These are phyloP conservation scores for Candida takata DNA, from an alignment of 805 yeast genomes.

Conservation along the genomic window DNA sequence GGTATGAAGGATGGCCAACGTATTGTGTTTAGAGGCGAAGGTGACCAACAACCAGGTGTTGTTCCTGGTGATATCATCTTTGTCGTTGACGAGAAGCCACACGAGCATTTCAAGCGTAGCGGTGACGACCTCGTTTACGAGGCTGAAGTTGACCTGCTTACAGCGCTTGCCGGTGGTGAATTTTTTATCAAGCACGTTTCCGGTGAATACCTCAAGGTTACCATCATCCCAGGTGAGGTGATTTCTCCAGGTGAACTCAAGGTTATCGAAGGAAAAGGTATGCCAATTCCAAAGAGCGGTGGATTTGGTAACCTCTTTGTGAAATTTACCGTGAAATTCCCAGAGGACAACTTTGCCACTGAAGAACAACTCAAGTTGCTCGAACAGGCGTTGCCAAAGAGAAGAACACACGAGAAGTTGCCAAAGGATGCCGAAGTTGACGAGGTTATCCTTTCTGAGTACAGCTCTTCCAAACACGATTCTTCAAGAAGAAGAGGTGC, in stretches of 20 bases:
- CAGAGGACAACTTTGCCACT: slow-evolving; percentile 59
- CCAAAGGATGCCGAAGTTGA: slow-evolving; percentile 76
- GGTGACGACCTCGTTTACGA: slow-evolving; percentile 82
- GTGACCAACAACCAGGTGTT: slow-evolving; percentile 93
- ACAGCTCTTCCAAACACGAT: slow-evolving; percentile 56
- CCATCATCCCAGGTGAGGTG: slow-evolving; percentile 86
- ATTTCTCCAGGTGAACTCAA: slow-evolving; percentile 77
- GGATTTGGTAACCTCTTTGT: slow-evolving; percentile 82
- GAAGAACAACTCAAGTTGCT: slow-evolving; percentile 70
- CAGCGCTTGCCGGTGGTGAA: slow-evolving; percentile 96
- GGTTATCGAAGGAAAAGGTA: slow-evolving; percentile 89
- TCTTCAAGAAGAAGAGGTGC: slow-evolving; percentile 30
- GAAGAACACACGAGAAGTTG: slow-evolving; percentile 41
- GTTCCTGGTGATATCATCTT: slow-evolving; percentile 96
- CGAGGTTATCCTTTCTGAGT: slow-evolving; percentile 67
- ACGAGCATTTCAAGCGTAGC: slow-evolving; percentile 74
- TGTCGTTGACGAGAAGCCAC: slow-evolving; percentile 85
- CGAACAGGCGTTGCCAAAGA: slow-evolving; percentile 73
- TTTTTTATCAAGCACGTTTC: slow-evolving; percentile 82
- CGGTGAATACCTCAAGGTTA: slow-evolving; percentile 83
- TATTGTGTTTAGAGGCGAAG: slow-evolving; percentile 89
- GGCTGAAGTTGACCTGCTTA: slow-evolving; percentile 83
- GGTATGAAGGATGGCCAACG: slow-evolving; percentile 96
- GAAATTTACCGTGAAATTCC: slow-evolving; percentile 87
- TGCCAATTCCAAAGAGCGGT: slow-evolving; percentile 90